These are phyloP conservation scores for Artemisia tridentata DNA, from an alignment of 129 eudicot genomes.

Conservation along the genomic window DNA sequence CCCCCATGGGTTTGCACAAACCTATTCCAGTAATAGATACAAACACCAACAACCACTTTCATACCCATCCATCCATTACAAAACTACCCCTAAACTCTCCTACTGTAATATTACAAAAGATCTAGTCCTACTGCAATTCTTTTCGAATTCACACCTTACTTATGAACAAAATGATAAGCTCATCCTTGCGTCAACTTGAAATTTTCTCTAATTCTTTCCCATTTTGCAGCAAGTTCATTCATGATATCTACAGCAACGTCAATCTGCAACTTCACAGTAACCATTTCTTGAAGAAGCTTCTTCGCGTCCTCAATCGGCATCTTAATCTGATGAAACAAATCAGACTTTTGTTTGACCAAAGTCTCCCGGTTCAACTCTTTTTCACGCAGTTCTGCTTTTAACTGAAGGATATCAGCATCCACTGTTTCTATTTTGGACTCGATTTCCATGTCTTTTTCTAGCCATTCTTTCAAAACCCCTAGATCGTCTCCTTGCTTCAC, in stretches of 20 bases:
- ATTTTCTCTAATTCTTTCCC: slow-evolving; percentile 26
- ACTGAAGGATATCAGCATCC: slow-evolving; percentile 25
- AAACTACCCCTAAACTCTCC: neutral
- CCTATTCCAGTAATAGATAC: no score
- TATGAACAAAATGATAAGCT: neutral
- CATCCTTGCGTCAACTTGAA: slow-evolving; percentile 14
- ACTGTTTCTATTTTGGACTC: slow-evolving; percentile 19
- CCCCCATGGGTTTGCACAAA: no score
- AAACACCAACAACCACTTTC: no score
- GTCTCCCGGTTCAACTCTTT: slow-evolving; percentile 22
- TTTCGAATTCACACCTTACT: slow-evolving; percentile 1
- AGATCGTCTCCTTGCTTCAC: slow-evolving; percentile 15
- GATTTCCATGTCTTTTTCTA: slow-evolving; percentile 28
- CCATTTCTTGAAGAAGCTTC: slow-evolving; percentile 33
- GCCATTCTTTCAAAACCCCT: slow-evolving; percentile 24
- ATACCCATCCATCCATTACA: no score
- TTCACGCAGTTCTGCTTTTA: slow-evolving; percentile 23
- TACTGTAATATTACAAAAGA: neutral
- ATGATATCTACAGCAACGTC: slow-evolving; percentile 31
- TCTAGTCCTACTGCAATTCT: slow-evolving; percentile 1
- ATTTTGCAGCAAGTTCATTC: slow-evolving; percentile 21
- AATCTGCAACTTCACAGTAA: slow-evolving; percentile 24
- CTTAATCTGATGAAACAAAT: slow-evolving; percentile 21
- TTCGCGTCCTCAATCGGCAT: slow-evolving; percentile 33
- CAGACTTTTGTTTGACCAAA: slow-evolving; percentile 25